Evolutionary conservation across 148 eudicot genomes (phyloP).

Genomic region (Pouteria glomerata): DNA sequence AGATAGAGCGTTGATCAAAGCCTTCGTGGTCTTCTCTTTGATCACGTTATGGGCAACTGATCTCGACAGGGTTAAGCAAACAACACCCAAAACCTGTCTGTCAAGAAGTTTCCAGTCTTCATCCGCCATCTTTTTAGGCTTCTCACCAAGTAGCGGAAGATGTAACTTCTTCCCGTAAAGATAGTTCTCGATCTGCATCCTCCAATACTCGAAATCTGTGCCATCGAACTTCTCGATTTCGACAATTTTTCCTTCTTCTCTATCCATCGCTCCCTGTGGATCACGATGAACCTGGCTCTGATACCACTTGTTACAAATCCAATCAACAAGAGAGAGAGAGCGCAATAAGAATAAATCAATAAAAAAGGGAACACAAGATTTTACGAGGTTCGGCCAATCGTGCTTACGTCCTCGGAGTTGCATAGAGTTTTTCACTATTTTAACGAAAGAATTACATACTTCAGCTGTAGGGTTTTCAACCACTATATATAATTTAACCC

Average conservation of each 20-base stretch:
- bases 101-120: neutral
- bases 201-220: neutral
- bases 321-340: too few species aligned
- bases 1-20: neutral
- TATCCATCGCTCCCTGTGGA: neutral
- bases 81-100: neutral
- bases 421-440: too few species aligned
- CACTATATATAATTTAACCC: too few species aligned
- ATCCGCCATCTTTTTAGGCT: neutral
- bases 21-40: neutral
- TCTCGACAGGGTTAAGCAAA: neutral
- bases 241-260: neutral
- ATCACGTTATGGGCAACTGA: neutral
- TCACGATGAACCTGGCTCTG: neutral
- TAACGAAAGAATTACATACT: too few species aligned
- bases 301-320: neutral
- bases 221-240: neutral
- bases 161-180: neutral
- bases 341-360: too few species aligned
- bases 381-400: too few species aligned
- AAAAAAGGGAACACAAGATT: too few species aligned
- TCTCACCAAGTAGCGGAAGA: neutral
- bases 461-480: too few species aligned
- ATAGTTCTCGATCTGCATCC: neutral
- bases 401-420: too few species aligned